These are phyloP conservation scores for Penstemon barbatus DNA, from an alignment of 257 asterid species.

Conservation along the genomic window DNA sequence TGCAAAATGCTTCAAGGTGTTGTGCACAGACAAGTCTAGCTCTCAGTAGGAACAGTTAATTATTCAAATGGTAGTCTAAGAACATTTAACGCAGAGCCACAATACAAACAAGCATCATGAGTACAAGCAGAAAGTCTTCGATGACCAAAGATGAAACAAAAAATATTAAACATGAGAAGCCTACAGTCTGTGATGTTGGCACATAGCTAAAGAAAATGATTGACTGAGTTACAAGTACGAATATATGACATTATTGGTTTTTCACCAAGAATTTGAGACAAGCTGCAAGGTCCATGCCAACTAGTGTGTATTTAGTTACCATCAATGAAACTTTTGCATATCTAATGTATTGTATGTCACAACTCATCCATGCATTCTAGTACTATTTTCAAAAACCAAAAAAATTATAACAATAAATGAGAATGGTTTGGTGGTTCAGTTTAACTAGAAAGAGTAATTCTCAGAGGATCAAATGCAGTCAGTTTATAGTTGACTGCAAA, in stretches of 20 bases:
- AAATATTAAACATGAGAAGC: not conserved
- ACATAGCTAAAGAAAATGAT: too few relatives aligned
- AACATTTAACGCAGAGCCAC: not conserved
- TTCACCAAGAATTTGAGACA: not conserved
- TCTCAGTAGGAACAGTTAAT: not conserved
- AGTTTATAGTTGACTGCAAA: not conserved
- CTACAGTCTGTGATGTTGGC: too few relatives aligned
- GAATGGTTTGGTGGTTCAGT: not conserved
- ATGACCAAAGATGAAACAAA: not conserved
- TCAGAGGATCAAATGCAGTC: constrained; percentile 15
- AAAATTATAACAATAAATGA: not conserved
- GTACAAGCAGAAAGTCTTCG: not conserved
- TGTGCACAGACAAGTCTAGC: too few relatives aligned
- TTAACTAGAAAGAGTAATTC: constrained; percentile 3
- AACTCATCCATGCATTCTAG: not conserved
- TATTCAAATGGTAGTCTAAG: not conserved
- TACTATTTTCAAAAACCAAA: not conserved
- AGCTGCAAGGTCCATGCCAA: not conserved
- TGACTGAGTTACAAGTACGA: too few relatives aligned
- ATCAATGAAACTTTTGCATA: not conserved
- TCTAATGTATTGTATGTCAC: constrained; percentile 2
- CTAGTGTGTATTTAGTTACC: not conserved
- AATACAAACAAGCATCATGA: not conserved
- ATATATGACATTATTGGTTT: not conserved
- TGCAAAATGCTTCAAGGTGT: not conserved